These are phyloP conservation scores for Orbilia ellipsospora DNA, from an alignment of 2,329 filamentous ascomycete genomes.

Conservation along the genomic window DNA sequence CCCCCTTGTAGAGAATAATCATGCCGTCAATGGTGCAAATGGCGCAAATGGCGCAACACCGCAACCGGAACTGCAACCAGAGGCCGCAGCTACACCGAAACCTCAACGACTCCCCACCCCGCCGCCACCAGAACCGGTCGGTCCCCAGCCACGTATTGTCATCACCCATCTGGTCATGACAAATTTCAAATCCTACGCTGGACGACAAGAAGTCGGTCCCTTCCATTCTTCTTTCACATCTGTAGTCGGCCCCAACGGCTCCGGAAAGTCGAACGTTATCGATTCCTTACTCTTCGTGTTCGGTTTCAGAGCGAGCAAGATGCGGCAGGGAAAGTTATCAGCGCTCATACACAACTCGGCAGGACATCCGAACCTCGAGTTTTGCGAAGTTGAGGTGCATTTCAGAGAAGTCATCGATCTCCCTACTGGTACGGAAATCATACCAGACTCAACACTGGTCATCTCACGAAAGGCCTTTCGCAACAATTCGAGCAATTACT, in stretches of 20 bases:
- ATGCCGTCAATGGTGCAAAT: slow-evolving; percentile 23
- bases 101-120: slow-evolving; percentile 31
- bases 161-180: slow-evolving; percentile 91
- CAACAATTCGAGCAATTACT: slow-evolving; percentile 98
- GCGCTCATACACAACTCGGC: slow-evolving; percentile 98
- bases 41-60: not conserved
- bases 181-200: slow-evolving; percentile 99
- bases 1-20: slow-evolving; percentile 20
- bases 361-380: slow-evolving; percentile 82
- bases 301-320: slow-evolving; percentile 97
- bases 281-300: slow-evolving; percentile 99
- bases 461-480: slow-evolving; percentile 95
- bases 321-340: slow-evolving; percentile 98
- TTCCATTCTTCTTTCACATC: slow-evolving; percentile 97
- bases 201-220: slow-evolving; percentile 91
- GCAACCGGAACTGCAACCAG: slow-evolving; percentile 11
- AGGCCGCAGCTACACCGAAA: slow-evolving; percentile 24
- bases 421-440: slow-evolving; percentile 67
- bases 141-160: slow-evolving; percentile 86
- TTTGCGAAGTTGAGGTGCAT: slow-evolving; percentile 95
- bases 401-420: slow-evolving; percentile 95
- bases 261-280: slow-evolving; percentile 98
- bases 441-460: slow-evolving; percentile 84
- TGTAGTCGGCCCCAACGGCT: slow-evolving; percentile 96
- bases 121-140: slow-evolving; percentile 62